phyloP scores from a whole-genome alignment of 2,329 filamentous ascomycete species.

The Pyrenophora teres region DNA sequence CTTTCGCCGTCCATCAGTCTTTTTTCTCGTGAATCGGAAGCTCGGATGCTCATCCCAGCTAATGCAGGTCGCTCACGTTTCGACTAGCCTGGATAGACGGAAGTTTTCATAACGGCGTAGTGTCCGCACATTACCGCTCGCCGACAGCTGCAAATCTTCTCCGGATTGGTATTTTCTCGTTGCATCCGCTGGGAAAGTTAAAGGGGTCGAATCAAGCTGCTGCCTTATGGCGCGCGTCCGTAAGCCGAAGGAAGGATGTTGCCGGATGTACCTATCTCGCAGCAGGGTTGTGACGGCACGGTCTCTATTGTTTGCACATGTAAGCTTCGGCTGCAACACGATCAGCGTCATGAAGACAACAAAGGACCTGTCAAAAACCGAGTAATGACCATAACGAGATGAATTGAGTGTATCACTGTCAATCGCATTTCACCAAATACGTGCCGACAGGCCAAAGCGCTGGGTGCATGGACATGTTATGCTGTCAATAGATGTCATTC shows the following conservation, averaged over 20 bases:
- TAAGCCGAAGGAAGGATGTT: no score
- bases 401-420: no score
- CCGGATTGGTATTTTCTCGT: not conserved
- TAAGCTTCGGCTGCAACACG: no score
- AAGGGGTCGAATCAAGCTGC: no score
- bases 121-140: not conserved
- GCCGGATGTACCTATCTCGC: no score
- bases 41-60: not conserved
- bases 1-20: not conserved
- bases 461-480: not conserved
- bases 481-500: not conserved
- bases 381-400: no score
- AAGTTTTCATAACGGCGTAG: not conserved
- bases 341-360: no score
- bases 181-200: not conserved
- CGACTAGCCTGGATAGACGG: not conserved
- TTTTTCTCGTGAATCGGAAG: no score
- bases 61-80: not conserved
- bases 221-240: no score
- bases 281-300: no score
- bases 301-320: no score
- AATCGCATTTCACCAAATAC: not conserved
- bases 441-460: not conserved
- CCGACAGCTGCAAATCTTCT: not conserved
- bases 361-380: no score